A percentile compares a stretch with the other conserved stretches of the same genome.
Evolutionary conservation across 1,284 basidiomycete genomes (phyloP).

Genomic region (Cryptococcus floricola): DNA sequence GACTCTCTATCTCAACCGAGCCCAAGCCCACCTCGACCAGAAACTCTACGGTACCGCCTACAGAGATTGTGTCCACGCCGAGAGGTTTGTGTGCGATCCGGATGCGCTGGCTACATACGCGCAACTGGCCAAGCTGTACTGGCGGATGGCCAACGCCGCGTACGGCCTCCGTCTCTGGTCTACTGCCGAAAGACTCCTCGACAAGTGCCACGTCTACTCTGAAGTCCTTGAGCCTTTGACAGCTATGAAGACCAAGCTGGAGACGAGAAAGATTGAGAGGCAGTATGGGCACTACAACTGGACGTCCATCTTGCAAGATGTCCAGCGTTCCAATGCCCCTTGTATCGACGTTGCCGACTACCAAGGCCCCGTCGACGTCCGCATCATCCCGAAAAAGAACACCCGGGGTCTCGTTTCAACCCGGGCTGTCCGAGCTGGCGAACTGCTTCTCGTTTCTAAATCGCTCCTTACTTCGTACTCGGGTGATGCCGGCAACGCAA

Average conservation of each 20-base stretch:
- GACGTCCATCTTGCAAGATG: conserved; percentile 1
- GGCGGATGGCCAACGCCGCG: conserved; percentile 1
- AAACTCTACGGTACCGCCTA: conserved; percentile 2
- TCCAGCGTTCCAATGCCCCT: not conserved
- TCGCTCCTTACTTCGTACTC: not conserved
- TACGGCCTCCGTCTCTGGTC: conserved; percentile 3
- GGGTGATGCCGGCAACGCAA: not conserved
- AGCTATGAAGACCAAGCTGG: not conserved
- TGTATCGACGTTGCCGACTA: conserved; percentile 7
- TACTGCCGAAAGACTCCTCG: not conserved
- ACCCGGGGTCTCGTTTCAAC: conserved; percentile 4
- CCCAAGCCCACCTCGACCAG: conserved; percentile 4
- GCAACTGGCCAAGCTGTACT: not conserved
- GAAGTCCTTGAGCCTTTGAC: not conserved
- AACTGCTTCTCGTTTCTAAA: conserved; percentile 7
- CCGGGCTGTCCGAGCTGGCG: conserved; percentile 6
- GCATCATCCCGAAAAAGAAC: not conserved
- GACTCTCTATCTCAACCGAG: conserved; percentile 1
- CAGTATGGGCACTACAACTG: conserved; percentile 4
- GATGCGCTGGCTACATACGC: not conserved
- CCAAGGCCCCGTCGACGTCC: conserved; percentile 2
- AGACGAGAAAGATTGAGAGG: not conserved
- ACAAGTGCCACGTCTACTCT: not conserved
- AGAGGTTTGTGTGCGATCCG: not conserved
- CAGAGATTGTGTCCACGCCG: not conserved